Evolutionary conservation across 192 early-diverging fungal species (phyloP).

Genomic region (Mortierella claussenii): DNA sequence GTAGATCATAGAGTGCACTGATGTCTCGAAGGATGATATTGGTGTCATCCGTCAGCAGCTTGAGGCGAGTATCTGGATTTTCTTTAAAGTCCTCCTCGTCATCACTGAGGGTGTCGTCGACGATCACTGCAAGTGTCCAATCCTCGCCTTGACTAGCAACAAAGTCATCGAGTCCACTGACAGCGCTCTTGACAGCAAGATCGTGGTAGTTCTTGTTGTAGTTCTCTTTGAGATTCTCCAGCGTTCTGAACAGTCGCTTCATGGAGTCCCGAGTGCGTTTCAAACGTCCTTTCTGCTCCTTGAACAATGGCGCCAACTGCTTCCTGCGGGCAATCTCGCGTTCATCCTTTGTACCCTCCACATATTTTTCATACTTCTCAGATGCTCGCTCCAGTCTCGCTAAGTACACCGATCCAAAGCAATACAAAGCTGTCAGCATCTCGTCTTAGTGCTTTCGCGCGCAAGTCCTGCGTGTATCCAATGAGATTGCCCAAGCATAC

Average conservation of each 20-base stretch:
- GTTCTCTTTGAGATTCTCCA: slow-evolving; percentile 64
- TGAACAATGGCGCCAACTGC: slow-evolving; percentile 24
- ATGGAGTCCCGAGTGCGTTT: slow-evolving; percentile 40
- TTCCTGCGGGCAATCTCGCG: slow-evolving; percentile 7
- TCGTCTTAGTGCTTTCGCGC: neutral
- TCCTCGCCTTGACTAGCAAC: slow-evolving; percentile 54
- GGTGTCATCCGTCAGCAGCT: slow-evolving; percentile 32
- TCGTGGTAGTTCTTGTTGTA: slow-evolving; percentile 84
- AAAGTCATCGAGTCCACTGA: slow-evolving; percentile 71
- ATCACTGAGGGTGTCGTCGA: slow-evolving; percentile 40
- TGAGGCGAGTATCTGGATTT: slow-evolving; percentile 31
- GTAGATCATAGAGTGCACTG: slow-evolving; percentile 20
- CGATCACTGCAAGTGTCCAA: slow-evolving; percentile 33
- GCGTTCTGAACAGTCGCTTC: slow-evolving; percentile 45
- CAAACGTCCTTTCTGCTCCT: slow-evolving; percentile 35
- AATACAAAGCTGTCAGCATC: neutral
- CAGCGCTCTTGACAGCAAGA: slow-evolving; percentile 69
- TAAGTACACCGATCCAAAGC: neutral
- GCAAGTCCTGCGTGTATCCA: neutral
- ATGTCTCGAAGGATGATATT: slow-evolving; percentile 20
- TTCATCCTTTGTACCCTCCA: slow-evolving; percentile 28
- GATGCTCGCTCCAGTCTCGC: slow-evolving; percentile 16
- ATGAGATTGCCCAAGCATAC: neutral
- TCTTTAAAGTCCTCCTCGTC: slow-evolving; percentile 13
- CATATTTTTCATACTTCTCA: slow-evolving; percentile 15